Conservation (phyloP, 352 stramenopile species). For the Pythium dissotocum region DNA sequence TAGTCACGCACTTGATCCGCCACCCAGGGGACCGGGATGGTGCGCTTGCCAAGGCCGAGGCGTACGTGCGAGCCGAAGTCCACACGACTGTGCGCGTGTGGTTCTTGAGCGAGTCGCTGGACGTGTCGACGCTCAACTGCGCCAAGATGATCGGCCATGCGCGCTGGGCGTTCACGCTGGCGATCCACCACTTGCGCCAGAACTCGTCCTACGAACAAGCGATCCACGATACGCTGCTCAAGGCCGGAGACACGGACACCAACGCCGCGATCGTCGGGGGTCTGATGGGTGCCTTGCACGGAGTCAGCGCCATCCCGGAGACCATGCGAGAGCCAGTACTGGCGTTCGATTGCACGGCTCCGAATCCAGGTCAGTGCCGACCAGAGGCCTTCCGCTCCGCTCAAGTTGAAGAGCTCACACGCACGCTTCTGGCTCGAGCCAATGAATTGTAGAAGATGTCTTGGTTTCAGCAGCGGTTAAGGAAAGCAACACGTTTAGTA, state of each 20-base stretch:
- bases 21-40: conserved; percentile 38
- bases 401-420: conserved; percentile 32
- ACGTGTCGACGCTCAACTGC: conserved; percentile 38
- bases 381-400: conserved; percentile 33
- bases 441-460: neutral
- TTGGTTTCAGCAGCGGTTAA: too few species aligned
- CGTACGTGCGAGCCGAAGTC: conserved; percentile 36
- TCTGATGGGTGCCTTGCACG: conserved; percentile 51
- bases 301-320: conserved; percentile 38
- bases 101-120: conserved; percentile 50
- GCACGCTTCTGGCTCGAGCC: conserved; percentile 27
- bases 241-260: conserved; percentile 59
- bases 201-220: conserved; percentile 44
- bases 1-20: conserved; percentile 46
- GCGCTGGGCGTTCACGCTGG: conserved; percentile 52
- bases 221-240: conserved; percentile 50
- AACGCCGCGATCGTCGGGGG: conserved; percentile 61
- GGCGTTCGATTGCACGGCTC: conserved; percentile 35
- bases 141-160: conserved; percentile 39
- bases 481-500: too few species aligned
- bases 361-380: conserved; percentile 17
- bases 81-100: conserved; percentile 36
- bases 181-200: conserved; percentile 45
- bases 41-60: conserved; percentile 37
- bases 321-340: conserved; percentile 48